These are phyloP conservation scores for Trichosanthes truncata DNA, from an alignment of 306 rosid species.

Conservation along the genomic window DNA sequence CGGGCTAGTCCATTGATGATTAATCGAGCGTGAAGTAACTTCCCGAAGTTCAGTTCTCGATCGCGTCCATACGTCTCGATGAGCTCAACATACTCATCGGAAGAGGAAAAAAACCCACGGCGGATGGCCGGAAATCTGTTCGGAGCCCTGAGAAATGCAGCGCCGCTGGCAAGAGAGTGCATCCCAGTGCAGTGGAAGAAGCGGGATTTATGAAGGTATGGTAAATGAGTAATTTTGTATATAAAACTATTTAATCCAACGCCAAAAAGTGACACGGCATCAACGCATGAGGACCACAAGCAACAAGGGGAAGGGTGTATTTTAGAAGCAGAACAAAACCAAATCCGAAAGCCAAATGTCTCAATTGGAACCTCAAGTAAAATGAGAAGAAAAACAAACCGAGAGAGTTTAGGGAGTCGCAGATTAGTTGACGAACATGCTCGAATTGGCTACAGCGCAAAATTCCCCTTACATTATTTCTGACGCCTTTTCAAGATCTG, in stretches of 20 bases:
- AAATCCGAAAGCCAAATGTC: conserved; percentile 11
- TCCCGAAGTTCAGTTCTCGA: conserved; percentile 38
- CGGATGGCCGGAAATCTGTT: conserved; percentile 13
- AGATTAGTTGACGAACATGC: conserved; percentile 38
- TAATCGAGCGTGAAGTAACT: conserved; percentile 65
- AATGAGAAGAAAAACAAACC: conserved; percentile 15
- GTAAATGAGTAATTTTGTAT: background rate
- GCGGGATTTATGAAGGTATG: background rate
- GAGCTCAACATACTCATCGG: conserved; percentile 30
- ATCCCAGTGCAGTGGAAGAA: conserved; percentile 2
- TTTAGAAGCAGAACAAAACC: no score
- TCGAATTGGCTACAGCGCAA: conserved; percentile 24
- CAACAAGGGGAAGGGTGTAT: no score
- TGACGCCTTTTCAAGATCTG: conserved; percentile 20
- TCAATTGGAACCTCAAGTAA: background rate
- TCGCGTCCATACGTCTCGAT: conserved; percentile 31
- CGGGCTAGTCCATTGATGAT: conserved; percentile 39
- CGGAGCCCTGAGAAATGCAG: background rate
- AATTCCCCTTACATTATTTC: conserved; percentile 13
- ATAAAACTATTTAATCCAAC: background rate
- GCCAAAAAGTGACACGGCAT: background rate
- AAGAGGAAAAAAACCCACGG: conserved; percentile 24
- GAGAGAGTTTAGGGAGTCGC: conserved; percentile 7
- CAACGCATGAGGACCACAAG: background rate
- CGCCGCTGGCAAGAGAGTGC: conserved; percentile 11